phyloP scores from a whole-genome alignment of 164 flowering plant genomes.

The Annona cherimola region DNA sequence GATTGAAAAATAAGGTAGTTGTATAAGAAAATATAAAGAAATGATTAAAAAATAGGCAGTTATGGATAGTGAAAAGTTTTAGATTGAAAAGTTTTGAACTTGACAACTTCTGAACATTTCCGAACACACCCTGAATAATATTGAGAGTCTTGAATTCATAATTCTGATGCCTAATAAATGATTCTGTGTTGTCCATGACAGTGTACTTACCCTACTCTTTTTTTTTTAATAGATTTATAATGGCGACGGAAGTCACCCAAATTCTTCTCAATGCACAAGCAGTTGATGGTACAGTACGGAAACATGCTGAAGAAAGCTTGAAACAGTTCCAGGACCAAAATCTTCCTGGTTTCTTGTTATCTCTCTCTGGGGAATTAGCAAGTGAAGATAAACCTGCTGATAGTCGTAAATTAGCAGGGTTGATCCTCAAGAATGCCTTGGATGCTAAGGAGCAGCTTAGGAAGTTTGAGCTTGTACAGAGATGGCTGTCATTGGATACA shows the following conservation, averaged over 20 bases:
- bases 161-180: background rate
- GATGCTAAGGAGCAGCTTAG: slow-evolving; percentile 61
- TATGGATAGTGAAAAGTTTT: too few species aligned
- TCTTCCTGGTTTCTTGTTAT: slow-evolving; percentile 45
- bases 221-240: slow-evolving; percentile 12
- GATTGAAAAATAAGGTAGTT: too few species aligned
- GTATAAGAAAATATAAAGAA: too few species aligned
- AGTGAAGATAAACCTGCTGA: slow-evolving; percentile 56
- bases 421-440: slow-evolving; percentile 54
- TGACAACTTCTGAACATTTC: background rate
- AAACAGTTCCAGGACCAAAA: slow-evolving; percentile 58
- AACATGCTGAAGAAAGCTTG: slow-evolving; percentile 54
- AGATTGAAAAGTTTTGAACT: background rate
- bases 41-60: too few species aligned
- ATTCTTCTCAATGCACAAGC: slow-evolving; percentile 59
- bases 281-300: slow-evolving; percentile 42
- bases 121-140: background rate
- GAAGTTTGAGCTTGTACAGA: slow-evolving; percentile 50
- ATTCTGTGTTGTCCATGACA: background rate
- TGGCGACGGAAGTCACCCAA: slow-evolving; percentile 61
- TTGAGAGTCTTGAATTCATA: background rate
- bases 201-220: background rate
- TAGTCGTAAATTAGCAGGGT: slow-evolving; percentile 55
- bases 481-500: slow-evolving; percentile 48
- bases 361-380: slow-evolving; percentile 48